Base-by-base conservation (phyloP, 768 basidiomycete genomes). In the Lactifluus rugatus region DNA sequence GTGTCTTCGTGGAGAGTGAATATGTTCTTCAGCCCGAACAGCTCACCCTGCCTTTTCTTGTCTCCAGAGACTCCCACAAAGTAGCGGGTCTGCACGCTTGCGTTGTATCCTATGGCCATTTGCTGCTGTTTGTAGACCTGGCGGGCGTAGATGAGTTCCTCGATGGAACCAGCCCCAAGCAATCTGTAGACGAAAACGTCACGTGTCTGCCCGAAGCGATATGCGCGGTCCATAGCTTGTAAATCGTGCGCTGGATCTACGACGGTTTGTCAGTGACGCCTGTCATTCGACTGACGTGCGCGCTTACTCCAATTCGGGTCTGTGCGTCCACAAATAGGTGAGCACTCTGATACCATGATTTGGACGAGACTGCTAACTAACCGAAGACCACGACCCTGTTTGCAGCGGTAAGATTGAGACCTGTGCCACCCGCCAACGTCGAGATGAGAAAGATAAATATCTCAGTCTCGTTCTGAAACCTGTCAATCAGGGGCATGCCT, bases 371-470 rank as follows among this genome's bases (percentile, higher is more conserved):
- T 16, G 32, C 54, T 64, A 61, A 85, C 54, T 64, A 61, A 85
- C 86, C 88, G 68, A 95, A 92, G 42, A 93, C 88, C 26, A 93
- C 88, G 21, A 96, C 95, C 71, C 89, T 93, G 68, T 98, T 97
- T 3, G 95, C 93, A 3, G 87, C 87, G 16, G 90, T 92, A 48
- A 96, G 71, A 67, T 94, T 96, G 46, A 96, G 73, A 2, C 93
- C 93, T 5, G 89, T 91, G 2, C 93, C 94, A 1, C 94, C 94
- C 2, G 93, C 92, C 52, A 91, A 74, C 0, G 92, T 96, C 5
- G 91, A 93, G 55, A 96, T 93, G 52, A 95, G 74, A 68, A 95
- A 92, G 42, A 93, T 71, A 67, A 84, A 93, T 44, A 89, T 70
- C 21, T 83, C 75, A 0, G 84, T 78, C 60, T 92, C 84, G 10